Conservation (phyloP, 2,329 filamentous ascomycete species). For the Fusarium cicatricum region DNA sequence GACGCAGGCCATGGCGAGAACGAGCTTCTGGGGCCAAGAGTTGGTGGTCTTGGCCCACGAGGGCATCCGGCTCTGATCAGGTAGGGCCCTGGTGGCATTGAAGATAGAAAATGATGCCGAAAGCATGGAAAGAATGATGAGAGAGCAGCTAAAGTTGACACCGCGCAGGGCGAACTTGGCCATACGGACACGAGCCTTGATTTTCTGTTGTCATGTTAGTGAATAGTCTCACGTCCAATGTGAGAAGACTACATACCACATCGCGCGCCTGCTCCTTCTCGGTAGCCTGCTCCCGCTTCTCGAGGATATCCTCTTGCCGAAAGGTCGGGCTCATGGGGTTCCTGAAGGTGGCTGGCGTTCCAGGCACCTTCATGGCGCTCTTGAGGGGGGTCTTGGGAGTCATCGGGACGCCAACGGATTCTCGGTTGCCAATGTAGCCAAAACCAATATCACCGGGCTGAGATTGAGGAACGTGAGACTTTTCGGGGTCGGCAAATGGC, state of each 20-base stretch:
- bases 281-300: slow-evolving; percentile 82
- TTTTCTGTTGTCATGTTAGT: slow-evolving; percentile 69
- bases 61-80: slow-evolving; percentile 80
- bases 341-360: slow-evolving; percentile 76
- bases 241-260: slow-evolving; percentile 69
- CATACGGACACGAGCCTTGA: slow-evolving; percentile 89
- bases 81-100: slow-evolving; percentile 80
- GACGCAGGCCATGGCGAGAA: slow-evolving; percentile 80
- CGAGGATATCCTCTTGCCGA: slow-evolving; percentile 83
- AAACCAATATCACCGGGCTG: slow-evolving; percentile 91
- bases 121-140: slow-evolving; percentile 93
- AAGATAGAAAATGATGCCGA: slow-evolving; percentile 91
- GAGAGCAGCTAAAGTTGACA: slow-evolving; percentile 95
- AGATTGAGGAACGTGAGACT: slow-evolving; percentile 64
- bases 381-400: slow-evolving; percentile 83
- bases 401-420: slow-evolving; percentile 68
- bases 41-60: slow-evolving; percentile 84
- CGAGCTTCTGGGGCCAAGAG: slow-evolving; percentile 87
- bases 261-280: slow-evolving; percentile 90
- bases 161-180: slow-evolving; percentile 95
- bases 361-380: slow-evolving; percentile 88
- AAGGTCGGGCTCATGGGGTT: slow-evolving; percentile 94
- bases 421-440: slow-evolving; percentile 79
- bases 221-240: not conserved
- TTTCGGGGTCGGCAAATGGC: slow-evolving; percentile 68